These are phyloP conservation scores for Penicillium sp. DNA, from an alignment of 2,329 filamentous ascomycete species.

Conservation along the genomic window DNA sequence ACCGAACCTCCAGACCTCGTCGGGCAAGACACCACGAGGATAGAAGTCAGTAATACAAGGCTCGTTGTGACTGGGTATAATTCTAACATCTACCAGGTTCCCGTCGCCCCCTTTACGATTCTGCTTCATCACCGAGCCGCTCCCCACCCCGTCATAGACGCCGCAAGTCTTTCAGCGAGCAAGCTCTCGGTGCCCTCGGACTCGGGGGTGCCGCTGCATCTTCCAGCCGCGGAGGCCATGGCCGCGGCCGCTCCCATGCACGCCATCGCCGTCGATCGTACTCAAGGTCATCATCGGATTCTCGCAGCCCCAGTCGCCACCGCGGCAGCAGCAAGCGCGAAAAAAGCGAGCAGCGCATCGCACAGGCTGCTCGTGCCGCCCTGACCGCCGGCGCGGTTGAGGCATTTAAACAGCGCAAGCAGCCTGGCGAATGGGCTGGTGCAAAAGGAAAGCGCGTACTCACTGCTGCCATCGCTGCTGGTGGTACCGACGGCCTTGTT, in stretches of 20 bases:
- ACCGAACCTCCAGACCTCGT: slow-evolving; percentile 37
- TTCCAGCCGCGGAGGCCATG: slow-evolving; percentile 49
- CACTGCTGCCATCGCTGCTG: slow-evolving; percentile 80
- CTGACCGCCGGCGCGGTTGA: slow-evolving; percentile 86
- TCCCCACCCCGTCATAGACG: slow-evolving; percentile 41
- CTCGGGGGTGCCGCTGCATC: slow-evolving; percentile 50
- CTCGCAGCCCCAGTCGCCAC: slow-evolving; percentile 50
- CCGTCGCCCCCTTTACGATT: slow-evolving; percentile 31
- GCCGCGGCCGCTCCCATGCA: slow-evolving; percentile 38
- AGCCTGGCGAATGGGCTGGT: slow-evolving; percentile 83
- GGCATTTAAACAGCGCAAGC: slow-evolving; percentile 84
- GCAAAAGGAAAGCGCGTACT: slow-evolving; percentile 88
- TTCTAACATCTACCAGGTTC: slow-evolving; percentile 20
- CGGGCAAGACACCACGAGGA: slow-evolving; percentile 48
- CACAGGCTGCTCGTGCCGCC: slow-evolving; percentile 87
- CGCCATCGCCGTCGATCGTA: slow-evolving; percentile 38
- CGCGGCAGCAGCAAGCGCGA: slow-evolving; percentile 49
- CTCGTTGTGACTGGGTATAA: neutral
- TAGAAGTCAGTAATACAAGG: slow-evolving; percentile 30
- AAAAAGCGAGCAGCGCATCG: slow-evolving; percentile 59
- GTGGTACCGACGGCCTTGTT: slow-evolving; percentile 74
- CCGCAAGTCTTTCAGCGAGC: slow-evolving; percentile 48
- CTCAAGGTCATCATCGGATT: slow-evolving; percentile 48
- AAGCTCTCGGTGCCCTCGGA: slow-evolving; percentile 55
- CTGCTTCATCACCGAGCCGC: slow-evolving; percentile 39